A percentile compares a stretch with the other conserved stretches of the same genome.
phyloP scores from a whole-genome alignment of 2,329 filamentous ascomycete genomes.

The Fusarium siculi region DNA sequence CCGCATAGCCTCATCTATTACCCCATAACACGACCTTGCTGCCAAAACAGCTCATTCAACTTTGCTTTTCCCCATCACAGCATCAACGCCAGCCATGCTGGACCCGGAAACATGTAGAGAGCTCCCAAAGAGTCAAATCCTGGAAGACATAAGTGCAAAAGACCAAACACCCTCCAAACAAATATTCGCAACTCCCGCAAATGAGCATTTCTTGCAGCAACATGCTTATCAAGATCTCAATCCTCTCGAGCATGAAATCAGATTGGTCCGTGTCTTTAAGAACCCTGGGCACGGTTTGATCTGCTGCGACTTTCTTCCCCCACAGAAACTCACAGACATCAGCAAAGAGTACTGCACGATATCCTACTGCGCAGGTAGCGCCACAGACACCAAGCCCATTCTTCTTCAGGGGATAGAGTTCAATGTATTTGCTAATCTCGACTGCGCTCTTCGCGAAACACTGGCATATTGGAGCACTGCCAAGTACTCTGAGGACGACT shows the following conservation, averaged over 20 bases:
- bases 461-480: neutral
- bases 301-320: neutral
- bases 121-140: too few relatives aligned
- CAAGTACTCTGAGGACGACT: neutral
- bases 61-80: too few relatives aligned
- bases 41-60: too few relatives aligned
- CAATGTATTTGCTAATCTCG: neutral
- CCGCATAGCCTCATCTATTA: too few relatives aligned
- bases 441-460: neutral
- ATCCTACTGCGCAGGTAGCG: neutral
- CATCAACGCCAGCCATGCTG: too few relatives aligned
- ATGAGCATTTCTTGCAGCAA: accelerated
- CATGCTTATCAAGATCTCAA: accelerated
- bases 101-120: too few relatives aligned
- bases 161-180: neutral
- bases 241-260: neutral
- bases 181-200: neutral
- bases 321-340: neutral
- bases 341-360: neutral
- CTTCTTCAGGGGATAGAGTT: neutral
- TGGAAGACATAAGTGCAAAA: too few relatives aligned
- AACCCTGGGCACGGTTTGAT: neutral
- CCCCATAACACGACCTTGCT: too few relatives aligned
- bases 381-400: neutral
- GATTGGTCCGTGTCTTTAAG: neutral